phyloP scores from a whole-genome alignment of 2,329 filamentous ascomycete genomes.

The Botryotinia narcissicola region DNA sequence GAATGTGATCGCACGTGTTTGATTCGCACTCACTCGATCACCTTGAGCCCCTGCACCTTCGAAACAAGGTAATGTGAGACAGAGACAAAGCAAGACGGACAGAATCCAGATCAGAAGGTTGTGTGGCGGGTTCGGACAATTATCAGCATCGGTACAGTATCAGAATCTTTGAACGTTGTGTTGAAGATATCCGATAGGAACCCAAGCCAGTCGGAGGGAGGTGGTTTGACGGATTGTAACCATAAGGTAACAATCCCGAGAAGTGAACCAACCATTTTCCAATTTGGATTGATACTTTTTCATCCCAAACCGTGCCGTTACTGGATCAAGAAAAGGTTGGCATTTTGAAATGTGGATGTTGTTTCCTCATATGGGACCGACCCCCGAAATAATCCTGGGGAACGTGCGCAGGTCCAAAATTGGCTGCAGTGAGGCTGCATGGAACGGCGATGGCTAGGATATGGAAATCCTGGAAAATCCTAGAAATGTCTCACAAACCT shows the following conservation, averaged over 20 bases:
- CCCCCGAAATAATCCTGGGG: slow-evolving; percentile 6
- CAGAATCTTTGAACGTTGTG: slow-evolving; percentile 1
- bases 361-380: neutral
- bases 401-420: slow-evolving; percentile 20
- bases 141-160: slow-evolving; percentile 14
- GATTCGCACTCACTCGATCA: slow-evolving; percentile 11
- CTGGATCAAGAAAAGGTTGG: neutral
- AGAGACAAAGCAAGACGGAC: neutral
- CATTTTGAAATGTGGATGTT: neutral
- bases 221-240: slow-evolving; percentile 2
- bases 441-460: slow-evolving; percentile 12
- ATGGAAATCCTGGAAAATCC: slow-evolving; percentile 3
- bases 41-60: neutral
- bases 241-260: neutral
- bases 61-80: neutral
- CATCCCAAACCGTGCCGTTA: slow-evolving; percentile 7
- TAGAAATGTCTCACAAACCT: slow-evolving; percentile 13
- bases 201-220: slow-evolving; percentile 14
- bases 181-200: slow-evolving; percentile 15
- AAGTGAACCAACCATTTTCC: slow-evolving; percentile 3
- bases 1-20: slow-evolving; percentile 16
- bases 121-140: slow-evolving; percentile 17
- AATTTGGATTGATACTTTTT: neutral
- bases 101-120: neutral
- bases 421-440: slow-evolving; percentile 20